Evolutionary conservation across 495 filamentous ascomycete genomes (phyloP).

Genomic region (Daldinia grandis): DNA sequence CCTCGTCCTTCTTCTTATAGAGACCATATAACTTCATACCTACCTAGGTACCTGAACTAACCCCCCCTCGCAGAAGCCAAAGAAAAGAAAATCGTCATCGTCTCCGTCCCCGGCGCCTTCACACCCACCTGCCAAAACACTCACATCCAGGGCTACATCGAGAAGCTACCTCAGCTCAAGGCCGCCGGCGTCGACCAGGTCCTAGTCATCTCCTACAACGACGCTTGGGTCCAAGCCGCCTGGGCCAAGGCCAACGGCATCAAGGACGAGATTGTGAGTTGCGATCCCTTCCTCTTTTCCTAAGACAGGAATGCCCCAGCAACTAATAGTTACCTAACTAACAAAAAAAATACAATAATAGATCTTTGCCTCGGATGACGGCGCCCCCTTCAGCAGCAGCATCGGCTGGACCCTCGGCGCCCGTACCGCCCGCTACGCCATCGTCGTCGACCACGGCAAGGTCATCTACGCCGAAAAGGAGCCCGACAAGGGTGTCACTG

Average conservation of each 20-base stretch:
- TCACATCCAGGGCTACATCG: conserved; percentile 88
- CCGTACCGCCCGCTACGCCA: conserved; percentile 81
- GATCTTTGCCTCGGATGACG: conserved; percentile 87
- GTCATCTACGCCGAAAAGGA: conserved; percentile 87
- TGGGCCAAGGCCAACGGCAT: conserved; percentile 95
- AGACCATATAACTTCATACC: too few relatives aligned
- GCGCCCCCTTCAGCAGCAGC: conserved; percentile 77
- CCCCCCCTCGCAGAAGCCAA: conserved; percentile 68
- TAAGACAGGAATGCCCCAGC: too few relatives aligned
- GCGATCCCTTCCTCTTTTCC: neutral
- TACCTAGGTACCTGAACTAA: too few relatives aligned
- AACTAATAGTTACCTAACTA: too few relatives aligned
- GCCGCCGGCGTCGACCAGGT: conserved; percentile 87
- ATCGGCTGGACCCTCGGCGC: conserved; percentile 83
- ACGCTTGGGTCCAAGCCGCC: conserved; percentile 91
- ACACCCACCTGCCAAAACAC: conserved; percentile 89
- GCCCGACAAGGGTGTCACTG: conserved; percentile 72
- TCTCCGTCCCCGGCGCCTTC: conserved; percentile 94
- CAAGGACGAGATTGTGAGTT: conserved; percentile 78
- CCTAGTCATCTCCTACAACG: conserved; percentile 87
- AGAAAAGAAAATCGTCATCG: conserved; percentile 89
- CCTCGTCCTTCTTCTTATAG: conserved; percentile 6
- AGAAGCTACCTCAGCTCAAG: conserved; percentile 74
- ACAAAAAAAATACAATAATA: conserved; percentile 42
- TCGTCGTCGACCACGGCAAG: conserved; percentile 90